A percentile compares a stretch with the other conserved stretches of the same genome.
phyloP scores from a whole-genome alignment of 2,329 filamentous ascomycete genomes.

The Pseudogymnoascus sp. region DNA sequence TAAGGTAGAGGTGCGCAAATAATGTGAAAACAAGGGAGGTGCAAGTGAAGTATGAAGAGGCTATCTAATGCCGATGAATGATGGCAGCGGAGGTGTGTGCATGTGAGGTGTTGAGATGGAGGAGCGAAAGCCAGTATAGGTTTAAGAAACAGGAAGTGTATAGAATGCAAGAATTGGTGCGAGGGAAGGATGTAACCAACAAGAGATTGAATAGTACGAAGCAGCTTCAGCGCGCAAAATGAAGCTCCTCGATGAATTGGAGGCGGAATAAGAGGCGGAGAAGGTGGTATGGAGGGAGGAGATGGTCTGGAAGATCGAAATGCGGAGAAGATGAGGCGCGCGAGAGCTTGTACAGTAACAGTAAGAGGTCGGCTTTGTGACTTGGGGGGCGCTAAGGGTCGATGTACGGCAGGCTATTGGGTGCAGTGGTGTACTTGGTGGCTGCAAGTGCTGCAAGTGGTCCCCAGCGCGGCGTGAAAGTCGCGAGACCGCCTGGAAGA shows the following conservation, averaged over 20 bases:
- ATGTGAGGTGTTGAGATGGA: conserved; percentile 9
- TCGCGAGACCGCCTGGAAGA: background rate
- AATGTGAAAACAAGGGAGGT: conserved; percentile 9
- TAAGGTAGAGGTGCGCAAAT: conserved; percentile 3
- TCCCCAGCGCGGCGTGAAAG: background rate
- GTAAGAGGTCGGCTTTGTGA: background rate
- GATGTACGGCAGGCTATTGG: background rate
- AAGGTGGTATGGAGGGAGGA: background rate
- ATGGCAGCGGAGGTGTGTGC: conserved; percentile 3
- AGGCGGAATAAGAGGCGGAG: conserved; percentile 7
- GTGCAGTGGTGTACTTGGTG: background rate
- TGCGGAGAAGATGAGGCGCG: conserved; percentile 10
- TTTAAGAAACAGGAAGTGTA: conserved; percentile 5
- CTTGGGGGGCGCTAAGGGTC: background rate
- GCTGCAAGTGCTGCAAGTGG: conserved; percentile 4
- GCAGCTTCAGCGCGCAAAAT: conserved; percentile 1
- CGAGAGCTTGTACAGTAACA: conserved; percentile 4
- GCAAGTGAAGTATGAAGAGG: conserved; percentile 10
- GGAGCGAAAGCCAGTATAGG: conserved; percentile 6
- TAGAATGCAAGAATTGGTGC: conserved; percentile 9
- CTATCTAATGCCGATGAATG: conserved; percentile 6
- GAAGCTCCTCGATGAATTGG: conserved; percentile 1
- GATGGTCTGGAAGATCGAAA: conserved; percentile 5
- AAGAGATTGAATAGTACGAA: conserved; percentile 7
- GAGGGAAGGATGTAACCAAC: conserved; percentile 11